These are phyloP conservation scores for Nitzschia putrida DNA, from an alignment of 108 stramenopile species.

Conservation along the genomic window DNA sequence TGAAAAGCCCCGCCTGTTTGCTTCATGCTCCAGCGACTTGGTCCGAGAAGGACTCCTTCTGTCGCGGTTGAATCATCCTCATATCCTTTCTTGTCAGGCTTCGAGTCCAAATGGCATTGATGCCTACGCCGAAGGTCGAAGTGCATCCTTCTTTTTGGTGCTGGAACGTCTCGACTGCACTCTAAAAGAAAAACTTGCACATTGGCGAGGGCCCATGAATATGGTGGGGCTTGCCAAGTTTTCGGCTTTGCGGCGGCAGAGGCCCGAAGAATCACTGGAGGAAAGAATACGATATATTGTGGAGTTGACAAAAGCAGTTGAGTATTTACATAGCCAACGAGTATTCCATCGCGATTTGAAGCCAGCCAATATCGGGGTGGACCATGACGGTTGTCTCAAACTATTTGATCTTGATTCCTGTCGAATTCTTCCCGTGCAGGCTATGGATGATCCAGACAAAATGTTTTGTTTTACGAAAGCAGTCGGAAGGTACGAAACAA, in stretches of 20 bases:
- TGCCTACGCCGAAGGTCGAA: slow-evolving; percentile 10
- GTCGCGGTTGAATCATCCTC: slow-evolving; percentile 1
- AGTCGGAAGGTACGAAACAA: slow-evolving; percentile 16
- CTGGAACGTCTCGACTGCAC: slow-evolving; percentile 51
- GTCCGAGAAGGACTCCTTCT: slow-evolving; percentile 25
- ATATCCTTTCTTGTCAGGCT: slow-evolving; percentile 15
- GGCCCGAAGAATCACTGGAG: no score
- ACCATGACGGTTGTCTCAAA: slow-evolving; percentile 5
- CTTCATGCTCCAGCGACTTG: slow-evolving; percentile 22
- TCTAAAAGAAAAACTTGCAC: slow-evolving; percentile 31
- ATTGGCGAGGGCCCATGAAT: slow-evolving; percentile 20
- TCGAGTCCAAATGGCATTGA: neutral
- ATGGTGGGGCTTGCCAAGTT: no score
- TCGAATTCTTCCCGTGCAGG: slow-evolving; percentile 15
- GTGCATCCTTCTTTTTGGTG: slow-evolving; percentile 50
- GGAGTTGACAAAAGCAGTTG: slow-evolving; percentile 48
- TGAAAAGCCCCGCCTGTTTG: slow-evolving; percentile 20
- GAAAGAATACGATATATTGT: no score
- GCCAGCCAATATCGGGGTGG: slow-evolving; percentile 27
- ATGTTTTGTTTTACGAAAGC: slow-evolving; percentile 27
- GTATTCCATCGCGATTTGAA: slow-evolving; percentile 78
- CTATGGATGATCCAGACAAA: neutral
- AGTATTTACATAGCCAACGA: slow-evolving; percentile 57
- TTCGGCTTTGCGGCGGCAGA: no score
- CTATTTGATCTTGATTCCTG: slow-evolving; percentile 35